Conservation (phyloP, 495 filamentous ascomycete genomes). For the Penicillium chermesinum region DNA sequence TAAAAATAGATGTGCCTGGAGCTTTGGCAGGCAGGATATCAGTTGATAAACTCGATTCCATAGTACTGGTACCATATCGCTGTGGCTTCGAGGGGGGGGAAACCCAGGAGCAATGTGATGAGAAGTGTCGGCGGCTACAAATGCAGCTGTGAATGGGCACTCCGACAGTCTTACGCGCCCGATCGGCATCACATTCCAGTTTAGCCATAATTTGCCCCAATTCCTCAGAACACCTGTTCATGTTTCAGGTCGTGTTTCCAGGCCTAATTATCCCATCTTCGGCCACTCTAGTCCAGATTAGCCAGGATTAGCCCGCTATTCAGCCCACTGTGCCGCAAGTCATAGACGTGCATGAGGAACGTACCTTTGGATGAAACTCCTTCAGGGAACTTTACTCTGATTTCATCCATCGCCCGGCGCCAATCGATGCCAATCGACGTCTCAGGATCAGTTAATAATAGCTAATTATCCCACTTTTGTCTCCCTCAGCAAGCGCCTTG, state of each 20-base stretch:
- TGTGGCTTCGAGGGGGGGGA: slow-evolving; percentile 2
- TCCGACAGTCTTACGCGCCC: slow-evolving; percentile 23
- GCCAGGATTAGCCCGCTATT: too few species aligned
- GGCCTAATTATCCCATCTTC: neutral
- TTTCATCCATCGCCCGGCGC: too few species aligned
- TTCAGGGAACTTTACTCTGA: too few species aligned
- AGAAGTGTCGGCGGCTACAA: slow-evolving; percentile 22
- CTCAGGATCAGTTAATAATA: neutral
- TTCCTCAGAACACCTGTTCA: slow-evolving; percentile 17
- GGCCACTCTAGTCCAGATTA: too few species aligned
- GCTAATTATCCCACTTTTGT: neutral
- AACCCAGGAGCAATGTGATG: slow-evolving; percentile 16
- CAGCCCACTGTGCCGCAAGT: too few species aligned
- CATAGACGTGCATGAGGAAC: too few species aligned
- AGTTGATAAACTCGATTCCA: too few species aligned
- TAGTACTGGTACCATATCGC: too few species aligned
- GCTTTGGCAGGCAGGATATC: too few species aligned
- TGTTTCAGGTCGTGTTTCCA: slow-evolving; percentile 2
- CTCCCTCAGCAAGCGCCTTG: neutral
- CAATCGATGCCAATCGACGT: neutral
- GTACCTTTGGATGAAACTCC: too few species aligned
- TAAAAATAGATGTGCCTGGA: slow-evolving; percentile 24
- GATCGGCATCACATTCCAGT: slow-evolving; percentile 17
- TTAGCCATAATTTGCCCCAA: slow-evolving; percentile 19
- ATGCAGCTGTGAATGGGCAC: slow-evolving; percentile 11